Evolutionary conservation across 2,329 filamentous ascomycete species (phyloP), one percentile per base, ranked within the genome.

Genomic region (Monosporascus sp.): DNA sequence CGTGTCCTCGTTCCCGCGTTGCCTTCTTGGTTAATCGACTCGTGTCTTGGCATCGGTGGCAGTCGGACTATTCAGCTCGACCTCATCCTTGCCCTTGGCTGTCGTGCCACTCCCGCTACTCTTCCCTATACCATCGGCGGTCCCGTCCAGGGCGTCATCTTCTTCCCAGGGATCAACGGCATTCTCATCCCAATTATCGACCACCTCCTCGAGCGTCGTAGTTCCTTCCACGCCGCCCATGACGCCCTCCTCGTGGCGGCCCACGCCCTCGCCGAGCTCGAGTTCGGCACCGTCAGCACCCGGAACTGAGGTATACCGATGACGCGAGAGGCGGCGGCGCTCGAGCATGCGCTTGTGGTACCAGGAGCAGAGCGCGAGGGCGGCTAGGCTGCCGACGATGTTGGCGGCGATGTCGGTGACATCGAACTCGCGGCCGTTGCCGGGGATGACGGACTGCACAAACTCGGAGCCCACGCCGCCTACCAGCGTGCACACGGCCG

Each of bases 321-420:
- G 88, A 52, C 83, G 84, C 65, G 84, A 22, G 43, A 46, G 77
- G 55, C 92, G 81, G 68, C 88, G 89, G 57, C 94, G 81, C 71
- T 97, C 93, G 40, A 97, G 76, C 91, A 97, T 97, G 55, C 94
- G 87, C 67, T 89, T 88, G 73, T 99, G 94, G 69, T 99, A 99
- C 88, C 89, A 93, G 53, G 85, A 86, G 68, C 89, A 95, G 20
- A 96, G 69, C 0, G 79, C 86, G 20, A 97, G 68, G 0, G 83
- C 91, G 1, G 78, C 74, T 15, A 88, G 71, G 58, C 88, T 93
- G 43, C 94, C 94, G 41, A 89, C 74, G 0, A 96, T 72, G 69
- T 99, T 99, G 66, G 92, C 91, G 51, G 91, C 77, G 57, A 99
- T 89, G 68, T 97, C 91, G 65, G 87, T 90, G 48, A 87, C 74